Base-by-base conservation (phyloP, 768 basidiomycete genomes). In the Saitozyma podzolica region DNA sequence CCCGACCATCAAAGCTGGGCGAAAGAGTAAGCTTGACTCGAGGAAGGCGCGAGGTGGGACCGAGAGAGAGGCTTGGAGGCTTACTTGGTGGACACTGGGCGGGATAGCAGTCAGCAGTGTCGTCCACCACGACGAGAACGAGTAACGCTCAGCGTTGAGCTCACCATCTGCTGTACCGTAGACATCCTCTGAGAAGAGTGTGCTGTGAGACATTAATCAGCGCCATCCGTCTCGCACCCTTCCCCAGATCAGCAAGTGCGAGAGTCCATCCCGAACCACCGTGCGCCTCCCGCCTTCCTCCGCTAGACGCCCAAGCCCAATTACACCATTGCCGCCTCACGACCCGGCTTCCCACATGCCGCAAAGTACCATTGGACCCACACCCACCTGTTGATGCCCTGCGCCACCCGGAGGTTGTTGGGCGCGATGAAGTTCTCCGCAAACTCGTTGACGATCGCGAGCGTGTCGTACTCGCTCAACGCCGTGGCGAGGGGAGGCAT, bases 151-250 rank as follows among this genome's bases (percentile, higher is more conserved):
- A 37, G 9, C 14, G 42, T 9, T 17, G 43, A 11, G 61, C 66
- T 65, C 56, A 70, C 66, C 52, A 48, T 69, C 70, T 10, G 63
- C 52, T 19, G 63, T 68, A 3, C 70, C 70, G 11, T 43, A 39
- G 7, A 72, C 70, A 50, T 72, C 70, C 47, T 68, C 62, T 2
- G 70, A 58, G 43, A 72, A 72, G 37, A 72, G 37, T 8, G 70
- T 59, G 41, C 70, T 72, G 51, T 7, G 45, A 17, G 1, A 47
- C 45, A 47, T 47, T 6, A 47, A 47, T 47, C 45, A 47, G 45
- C 45, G 11, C 11, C 45, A 29, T 29, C 5, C 29, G 29, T 29
- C 29, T 29, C 29, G 29, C 29, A 29, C 5, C 29, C 29, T 29
- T 29, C 5, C 2, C 29, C 29, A 29, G n/a, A 29, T 29, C 29